These are phyloP conservation scores for Peniophora sp. DNA, from an alignment of 1,284 basidiomycete genomes.

Conservation along the genomic window DNA sequence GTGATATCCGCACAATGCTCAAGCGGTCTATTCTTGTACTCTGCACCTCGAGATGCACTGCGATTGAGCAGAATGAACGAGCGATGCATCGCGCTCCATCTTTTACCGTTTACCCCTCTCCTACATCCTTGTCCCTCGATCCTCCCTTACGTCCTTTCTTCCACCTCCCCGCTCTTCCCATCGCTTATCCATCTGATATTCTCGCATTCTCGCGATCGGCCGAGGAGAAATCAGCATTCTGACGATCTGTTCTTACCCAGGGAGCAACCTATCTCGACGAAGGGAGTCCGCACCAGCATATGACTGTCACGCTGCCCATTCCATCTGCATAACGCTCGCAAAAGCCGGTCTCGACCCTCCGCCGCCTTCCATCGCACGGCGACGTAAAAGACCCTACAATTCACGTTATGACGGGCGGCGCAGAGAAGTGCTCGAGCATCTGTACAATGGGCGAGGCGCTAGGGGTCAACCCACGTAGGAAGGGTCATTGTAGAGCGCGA, in stretches of 20 bases:
- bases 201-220: not conserved
- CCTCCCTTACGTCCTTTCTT: constrained; percentile 7
- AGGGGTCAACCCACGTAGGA: too few species aligned
- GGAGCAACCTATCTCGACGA: constrained; percentile 75
- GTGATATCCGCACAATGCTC: too few species aligned
- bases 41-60: too few species aligned
- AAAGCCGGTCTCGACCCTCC: constrained; percentile 5
- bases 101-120: too few species aligned
- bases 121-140: not conserved
- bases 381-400: too few species aligned
- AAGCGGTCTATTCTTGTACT: too few species aligned
- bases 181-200: constrained; percentile 1
- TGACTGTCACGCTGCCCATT: constrained; percentile 42
- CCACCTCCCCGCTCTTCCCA: constrained; percentile 1
- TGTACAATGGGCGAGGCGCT: too few species aligned
- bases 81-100: too few species aligned
- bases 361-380: constrained; percentile 2
- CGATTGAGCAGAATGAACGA: too few species aligned
- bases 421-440: too few species aligned
- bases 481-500: too few species aligned
- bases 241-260: constrained; percentile 24
- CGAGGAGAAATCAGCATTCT: not conserved
- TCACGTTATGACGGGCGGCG: too few species aligned
- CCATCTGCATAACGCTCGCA: constrained; percentile 17
- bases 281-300: constrained; percentile 72